A percentile compares a stretch with the other conserved stretches of the same genome.
phyloP scores from a whole-genome alignment of 2,329 filamentous ascomycete species.

The Apiospora malaysiana region DNA sequence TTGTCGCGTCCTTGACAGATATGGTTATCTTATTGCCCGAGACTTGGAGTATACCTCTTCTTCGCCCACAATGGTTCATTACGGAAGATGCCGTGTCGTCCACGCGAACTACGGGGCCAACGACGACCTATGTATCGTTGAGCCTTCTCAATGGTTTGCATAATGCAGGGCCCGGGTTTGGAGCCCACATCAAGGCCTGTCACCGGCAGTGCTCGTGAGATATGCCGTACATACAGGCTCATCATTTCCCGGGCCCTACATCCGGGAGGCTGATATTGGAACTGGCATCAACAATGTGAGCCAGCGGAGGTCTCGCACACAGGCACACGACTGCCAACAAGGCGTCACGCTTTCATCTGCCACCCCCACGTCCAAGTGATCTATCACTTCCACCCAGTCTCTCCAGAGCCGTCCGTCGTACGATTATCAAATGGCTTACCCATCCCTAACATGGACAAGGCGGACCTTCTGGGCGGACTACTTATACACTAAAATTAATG shows the following conservation, averaged over 20 bases:
- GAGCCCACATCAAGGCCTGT: not conserved
- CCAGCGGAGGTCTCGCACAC: not conserved
- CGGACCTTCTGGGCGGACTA: conserved; percentile 9
- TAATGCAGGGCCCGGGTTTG: not conserved
- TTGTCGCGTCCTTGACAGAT: conserved; percentile 3
- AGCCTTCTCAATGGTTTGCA: conserved; percentile 10
- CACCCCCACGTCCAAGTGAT: conserved; percentile 14
- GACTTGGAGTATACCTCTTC: conserved; percentile 4
- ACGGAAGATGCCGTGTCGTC: not conserved
- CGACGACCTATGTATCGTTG: not conserved
- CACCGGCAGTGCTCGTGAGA: conserved; percentile 10
- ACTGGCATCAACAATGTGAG: not conserved
- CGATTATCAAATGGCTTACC: conserved; percentile 7
- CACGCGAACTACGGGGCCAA: conserved; percentile 1
- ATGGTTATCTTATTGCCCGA: conserved; percentile 21
- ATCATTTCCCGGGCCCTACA: conserved; percentile 10
- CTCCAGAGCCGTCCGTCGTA: not conserved
- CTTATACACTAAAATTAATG: conserved; percentile 10
- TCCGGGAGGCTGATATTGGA: conserved; percentile 8
- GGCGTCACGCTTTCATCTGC: not conserved
- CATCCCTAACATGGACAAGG: not conserved
- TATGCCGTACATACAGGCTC: conserved; percentile 15
- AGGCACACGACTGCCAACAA: not conserved
- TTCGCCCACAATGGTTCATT: not conserved
- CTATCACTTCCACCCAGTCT: not conserved